Evolutionary conservation across 352 stramenopile genomes (phyloP), one percentile per base, ranked within the genome.

Genomic region (Globisporangium paddicum): DNA sequence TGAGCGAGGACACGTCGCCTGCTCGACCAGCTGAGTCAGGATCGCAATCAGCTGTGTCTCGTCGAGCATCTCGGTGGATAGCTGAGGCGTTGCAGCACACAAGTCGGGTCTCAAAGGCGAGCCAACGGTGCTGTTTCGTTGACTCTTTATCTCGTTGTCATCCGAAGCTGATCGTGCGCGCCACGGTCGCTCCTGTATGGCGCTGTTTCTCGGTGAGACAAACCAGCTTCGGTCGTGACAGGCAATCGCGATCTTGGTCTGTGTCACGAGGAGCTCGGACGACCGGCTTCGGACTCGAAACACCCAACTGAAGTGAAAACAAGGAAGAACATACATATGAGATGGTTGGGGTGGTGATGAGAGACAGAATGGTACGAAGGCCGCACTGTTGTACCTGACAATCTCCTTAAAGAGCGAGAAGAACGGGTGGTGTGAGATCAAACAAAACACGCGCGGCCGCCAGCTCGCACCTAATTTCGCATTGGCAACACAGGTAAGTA

Each of bases 381-480:
- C n/a, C n/a, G n/a, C 14, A 11, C 6, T n/a, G 9, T 1, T 28
- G 50, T 70, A 88, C 78, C 72, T 87, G 47, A 89, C 67, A 55
- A 90, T 60, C 42, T 89, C 76, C 44, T 89, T 90, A 53, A 92
- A 90, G 9, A 93, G 72, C 49, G 80, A 88, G 62, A 93, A 89
- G 62, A 90, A 88, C 14, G 84, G 76, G 60, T 90, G 80, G 47
- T 89, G 79, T 40, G 84, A 93, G 59, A 93, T 86, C 19, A 93
- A 45, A 40, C 84, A 93, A 41, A 89, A 68, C 6, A 90, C 84
- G 18, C 71, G 74, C 55, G 81, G 78, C 9, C 67, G 73, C 79
- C 76, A 87, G 28, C 53, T 32, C 18, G 66, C 58, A 19, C 28
- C 44, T 55, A 55, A n/a, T 10, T 32, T 32, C 6, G 44, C 42